phyloP scores from a whole-genome alignment of 2,329 filamentous ascomycete genomes.

The Chaetomiaceae sp. region DNA sequence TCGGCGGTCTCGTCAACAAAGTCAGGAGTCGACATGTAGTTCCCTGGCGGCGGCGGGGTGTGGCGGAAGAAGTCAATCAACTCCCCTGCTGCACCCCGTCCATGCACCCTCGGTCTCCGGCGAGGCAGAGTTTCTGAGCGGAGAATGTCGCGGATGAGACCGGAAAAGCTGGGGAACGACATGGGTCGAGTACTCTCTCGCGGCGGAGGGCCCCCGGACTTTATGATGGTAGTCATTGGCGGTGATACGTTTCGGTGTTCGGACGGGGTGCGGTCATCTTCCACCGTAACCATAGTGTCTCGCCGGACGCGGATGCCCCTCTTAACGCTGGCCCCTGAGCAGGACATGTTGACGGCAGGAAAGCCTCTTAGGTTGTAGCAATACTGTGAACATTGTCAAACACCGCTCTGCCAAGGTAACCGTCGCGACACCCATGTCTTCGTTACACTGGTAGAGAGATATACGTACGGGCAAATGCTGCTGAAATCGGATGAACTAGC shows the following conservation, averaged over 20 bases:
- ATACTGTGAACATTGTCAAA: too few species aligned
- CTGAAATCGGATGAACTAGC: too few species aligned
- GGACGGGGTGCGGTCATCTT: background rate
- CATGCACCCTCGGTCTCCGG: slow-evolving; percentile 24
- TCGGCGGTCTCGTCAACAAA: slow-evolving; percentile 25
- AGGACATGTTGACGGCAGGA: background rate
- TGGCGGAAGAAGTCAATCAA: slow-evolving; percentile 49
- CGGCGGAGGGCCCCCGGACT: background rate
- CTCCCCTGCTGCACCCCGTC: slow-evolving; percentile 25
- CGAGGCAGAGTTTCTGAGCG: slow-evolving; percentile 13
- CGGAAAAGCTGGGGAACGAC: slow-evolving; percentile 17
- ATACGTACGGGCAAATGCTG: too few species aligned
- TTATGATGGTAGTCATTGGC: background rate
- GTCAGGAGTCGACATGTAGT: slow-evolving; percentile 46
- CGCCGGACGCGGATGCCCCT: slow-evolving; percentile 15
- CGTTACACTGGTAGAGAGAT: too few species aligned
- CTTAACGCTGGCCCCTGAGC: background rate
- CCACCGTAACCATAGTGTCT: slow-evolving; percentile 18
- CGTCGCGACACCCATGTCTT: too few species aligned
- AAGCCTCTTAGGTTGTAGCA: too few species aligned
- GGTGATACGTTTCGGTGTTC: background rate
- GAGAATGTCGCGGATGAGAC: slow-evolving; percentile 5
- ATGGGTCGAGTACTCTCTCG: slow-evolving; percentile 11
- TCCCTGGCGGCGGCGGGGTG: slow-evolving; percentile 45
- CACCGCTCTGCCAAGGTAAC: too few species aligned